Conservation (phyloP, 768 basidiomycete genomes). For the Leccinum subgranulosum region DNA sequence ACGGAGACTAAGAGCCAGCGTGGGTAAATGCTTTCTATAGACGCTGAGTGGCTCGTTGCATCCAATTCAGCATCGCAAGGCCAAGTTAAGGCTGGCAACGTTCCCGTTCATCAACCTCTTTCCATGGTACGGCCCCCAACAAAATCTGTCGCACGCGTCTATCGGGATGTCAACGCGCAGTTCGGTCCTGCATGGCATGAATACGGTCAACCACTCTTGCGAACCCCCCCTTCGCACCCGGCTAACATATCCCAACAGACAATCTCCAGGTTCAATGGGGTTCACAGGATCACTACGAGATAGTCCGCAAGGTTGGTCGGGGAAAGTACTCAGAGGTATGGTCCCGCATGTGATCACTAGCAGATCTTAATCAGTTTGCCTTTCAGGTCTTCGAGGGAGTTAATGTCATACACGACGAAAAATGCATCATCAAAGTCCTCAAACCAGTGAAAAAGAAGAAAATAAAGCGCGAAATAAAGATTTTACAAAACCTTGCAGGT, state of each 20-base stretch:
- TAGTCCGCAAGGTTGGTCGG: constrained; percentile 92
- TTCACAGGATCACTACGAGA: constrained; percentile 95
- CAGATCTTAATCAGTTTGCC: constrained; percentile 14
- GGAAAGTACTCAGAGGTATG: constrained; percentile 93
- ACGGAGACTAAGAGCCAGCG: constrained; percentile 5
- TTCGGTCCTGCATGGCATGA: constrained; percentile 92
- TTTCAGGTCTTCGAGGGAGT: constrained; percentile 88
- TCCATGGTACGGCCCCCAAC: constrained; percentile 69
- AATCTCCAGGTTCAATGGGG: constrained; percentile 98
- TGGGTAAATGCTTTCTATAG: constrained; percentile 25
- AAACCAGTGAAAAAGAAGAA: constrained; percentile 99
- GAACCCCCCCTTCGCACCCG: background rate
- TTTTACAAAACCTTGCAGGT: constrained; percentile 92
- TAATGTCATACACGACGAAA: constrained; percentile 86
- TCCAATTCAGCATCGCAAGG: constrained; percentile 2
- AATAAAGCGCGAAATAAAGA: constrained; percentile 99
- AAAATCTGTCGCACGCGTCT: constrained; percentile 83
- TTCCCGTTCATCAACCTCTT: constrained; percentile 12
- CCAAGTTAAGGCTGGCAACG: constrained; percentile 13
- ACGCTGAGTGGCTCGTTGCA: constrained; percentile 16
- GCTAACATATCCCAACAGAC: constrained; percentile 48
- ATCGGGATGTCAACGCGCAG: constrained; percentile 83
- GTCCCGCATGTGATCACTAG: constrained; percentile 6
- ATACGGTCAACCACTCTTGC: constrained; percentile 62
- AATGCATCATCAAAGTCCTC: constrained; percentile 97